Evolutionary conservation across 2,329 filamentous ascomycete genomes (phyloP).

Genomic region (Thyridium curvatum): DNA sequence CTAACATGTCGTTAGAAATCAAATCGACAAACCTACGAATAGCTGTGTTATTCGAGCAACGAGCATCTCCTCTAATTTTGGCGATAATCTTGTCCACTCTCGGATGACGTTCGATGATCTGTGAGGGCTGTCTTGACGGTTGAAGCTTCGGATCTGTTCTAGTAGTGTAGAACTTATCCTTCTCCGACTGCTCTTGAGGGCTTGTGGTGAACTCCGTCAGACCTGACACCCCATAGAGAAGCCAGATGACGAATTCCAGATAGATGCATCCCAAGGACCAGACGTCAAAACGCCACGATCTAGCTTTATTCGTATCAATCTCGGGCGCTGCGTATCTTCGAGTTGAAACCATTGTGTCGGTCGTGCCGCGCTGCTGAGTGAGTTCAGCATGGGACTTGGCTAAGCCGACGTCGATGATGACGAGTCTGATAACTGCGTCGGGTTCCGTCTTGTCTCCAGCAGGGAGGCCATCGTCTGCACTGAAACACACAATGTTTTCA

Average conservation of each 20-base stretch:
- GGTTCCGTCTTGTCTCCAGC: conserved; percentile 6
- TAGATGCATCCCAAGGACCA: conserved; percentile 23
- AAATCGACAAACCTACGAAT: too few species aligned
- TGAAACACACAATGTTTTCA: conserved; percentile 7
- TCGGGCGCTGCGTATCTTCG: conserved; percentile 8
- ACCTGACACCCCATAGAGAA: conserved; percentile 10
- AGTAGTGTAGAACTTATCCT: too few species aligned
- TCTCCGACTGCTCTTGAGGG: too few species aligned
- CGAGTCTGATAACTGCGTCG: background rate
- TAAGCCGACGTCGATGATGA: conserved; percentile 10
- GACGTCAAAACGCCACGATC: conserved; percentile 16
- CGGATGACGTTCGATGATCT: too few species aligned
- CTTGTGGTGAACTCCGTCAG: background rate
- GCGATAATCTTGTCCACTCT: too few species aligned
- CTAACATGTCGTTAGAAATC: too few species aligned
- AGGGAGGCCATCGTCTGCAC: background rate
- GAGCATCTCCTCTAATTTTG: too few species aligned
- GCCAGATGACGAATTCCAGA: conserved; percentile 19
- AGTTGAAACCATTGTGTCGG: conserved; percentile 3
- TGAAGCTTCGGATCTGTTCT: too few species aligned
- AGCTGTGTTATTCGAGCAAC: too few species aligned
- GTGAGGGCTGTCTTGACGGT: too few species aligned
- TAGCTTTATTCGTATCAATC: background rate
- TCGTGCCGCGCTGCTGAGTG: conserved; percentile 5
- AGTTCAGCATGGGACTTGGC: conserved; percentile 8